A percentile compares a stretch with the other conserved stretches of the same genome.
Conservation (phyloP, 257 asterid species). For the Craterostigma plantagineum region DNA sequence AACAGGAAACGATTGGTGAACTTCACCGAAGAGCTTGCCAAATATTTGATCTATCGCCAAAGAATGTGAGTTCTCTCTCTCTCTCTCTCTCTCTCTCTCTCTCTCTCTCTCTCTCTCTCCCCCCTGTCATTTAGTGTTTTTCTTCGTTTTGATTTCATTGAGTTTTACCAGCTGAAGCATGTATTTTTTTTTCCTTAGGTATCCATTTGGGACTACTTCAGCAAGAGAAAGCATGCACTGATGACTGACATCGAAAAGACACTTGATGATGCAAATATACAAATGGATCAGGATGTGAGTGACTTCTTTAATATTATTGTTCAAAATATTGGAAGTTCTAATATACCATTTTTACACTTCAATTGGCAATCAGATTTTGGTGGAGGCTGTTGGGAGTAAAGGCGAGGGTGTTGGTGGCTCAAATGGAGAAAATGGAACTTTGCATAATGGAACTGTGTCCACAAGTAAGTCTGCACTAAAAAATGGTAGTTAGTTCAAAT, state of each 20-base stretch:
- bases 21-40: conserved; percentile 84
- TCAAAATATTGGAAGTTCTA: conserved; percentile 14
- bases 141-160: not conserved
- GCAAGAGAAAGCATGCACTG: conserved; percentile 75
- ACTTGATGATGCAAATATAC: conserved; percentile 91
- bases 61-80: conserved; percentile 41
- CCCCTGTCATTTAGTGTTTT: conserved; percentile 6
- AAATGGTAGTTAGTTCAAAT: conserved; percentile 57
- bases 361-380: conserved; percentile 52
- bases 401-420: conserved; percentile 31
- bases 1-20: conserved; percentile 83
- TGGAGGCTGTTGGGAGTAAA: conserved; percentile 40
- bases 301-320: conserved; percentile 7
- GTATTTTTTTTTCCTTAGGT: conserved; percentile 26
- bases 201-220: conserved; percentile 77
- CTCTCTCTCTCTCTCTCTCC: conserved; percentile 6
- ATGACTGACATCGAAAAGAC: conserved; percentile 93
- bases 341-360: conserved; percentile 14
- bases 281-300: conserved; percentile 99
- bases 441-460: conserved; percentile 47
- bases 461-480: conserved; percentile 40
- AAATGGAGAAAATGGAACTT: conserved; percentile 50
- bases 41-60: conserved; percentile 51
- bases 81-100: conserved; percentile 1
- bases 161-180: conserved; percentile 5